Evolutionary conservation across 2,329 filamentous ascomycete species (phyloP).

Genomic region (Xenosphaeropsis pyriputrescens): DNA sequence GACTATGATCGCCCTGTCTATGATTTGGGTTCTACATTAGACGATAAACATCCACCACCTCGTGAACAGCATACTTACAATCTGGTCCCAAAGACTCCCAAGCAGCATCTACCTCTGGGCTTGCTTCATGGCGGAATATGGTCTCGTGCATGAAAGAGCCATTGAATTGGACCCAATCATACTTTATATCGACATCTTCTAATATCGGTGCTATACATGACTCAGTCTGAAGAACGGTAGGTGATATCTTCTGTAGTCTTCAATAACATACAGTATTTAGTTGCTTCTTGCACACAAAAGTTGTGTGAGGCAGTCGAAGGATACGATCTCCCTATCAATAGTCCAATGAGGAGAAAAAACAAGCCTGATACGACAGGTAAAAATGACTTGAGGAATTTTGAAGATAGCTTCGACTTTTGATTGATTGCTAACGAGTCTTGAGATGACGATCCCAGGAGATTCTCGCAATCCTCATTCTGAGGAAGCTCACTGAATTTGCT

Average conservation of each 20-base stretch:
- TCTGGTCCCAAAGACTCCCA: constrained; percentile 34
- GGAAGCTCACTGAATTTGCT: too few relatives aligned
- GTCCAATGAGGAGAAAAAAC: background rate
- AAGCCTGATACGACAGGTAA: background rate
- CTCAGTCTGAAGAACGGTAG: too few relatives aligned
- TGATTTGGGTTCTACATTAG: background rate
- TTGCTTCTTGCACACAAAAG: background rate
- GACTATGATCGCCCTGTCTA: constrained; percentile 24
- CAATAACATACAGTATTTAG: background rate
- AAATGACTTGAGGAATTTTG: background rate
- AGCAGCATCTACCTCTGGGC: constrained; percentile 34
- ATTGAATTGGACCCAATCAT: constrained; percentile 29
- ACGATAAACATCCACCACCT: too few relatives aligned
- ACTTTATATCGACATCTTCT: constrained; percentile 25
- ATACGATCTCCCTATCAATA: background rate
- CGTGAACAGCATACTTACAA: constrained; percentile 21
- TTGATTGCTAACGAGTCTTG: too few relatives aligned
- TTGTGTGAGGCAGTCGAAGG: background rate
- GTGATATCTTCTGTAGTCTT: too few relatives aligned
- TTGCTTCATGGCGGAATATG: constrained; percentile 28
- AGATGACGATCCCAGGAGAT: too few relatives aligned
- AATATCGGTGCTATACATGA: constrained; percentile 16
- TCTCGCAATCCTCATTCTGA: too few relatives aligned
- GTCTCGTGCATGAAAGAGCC: constrained; percentile 36
- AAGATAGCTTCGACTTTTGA: too few relatives aligned